phyloP scores from a whole-genome alignment of 257 asterid genomes.

The Galeopsis tetrahit region DNA sequence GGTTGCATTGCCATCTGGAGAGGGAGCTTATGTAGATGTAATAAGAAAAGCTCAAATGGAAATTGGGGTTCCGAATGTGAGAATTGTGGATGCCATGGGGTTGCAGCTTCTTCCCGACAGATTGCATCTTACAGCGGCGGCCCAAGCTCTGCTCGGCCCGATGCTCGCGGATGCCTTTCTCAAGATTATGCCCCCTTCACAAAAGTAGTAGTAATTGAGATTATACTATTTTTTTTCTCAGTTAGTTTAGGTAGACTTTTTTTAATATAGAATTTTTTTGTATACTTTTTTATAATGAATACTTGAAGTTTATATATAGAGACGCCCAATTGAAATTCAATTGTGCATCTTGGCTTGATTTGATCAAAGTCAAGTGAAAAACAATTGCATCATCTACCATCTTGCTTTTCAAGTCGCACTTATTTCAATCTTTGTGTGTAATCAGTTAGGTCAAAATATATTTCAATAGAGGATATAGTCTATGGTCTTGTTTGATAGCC shows the following conservation, averaged over 20 bases:
- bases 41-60: constrained; percentile 59
- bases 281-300: background rate
- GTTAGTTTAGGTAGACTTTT: constrained; percentile 31
- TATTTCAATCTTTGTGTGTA: too few species aligned
- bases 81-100: constrained; percentile 67
- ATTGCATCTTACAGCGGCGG: constrained; percentile 52
- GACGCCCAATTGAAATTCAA: background rate
- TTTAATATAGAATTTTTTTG: background rate
- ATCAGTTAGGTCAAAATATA: too few species aligned
- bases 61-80: constrained; percentile 49
- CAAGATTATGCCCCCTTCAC: constrained; percentile 31
- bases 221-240: constrained; percentile 28
- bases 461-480: too few species aligned
- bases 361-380: background rate
- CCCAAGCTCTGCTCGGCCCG: constrained; percentile 56
- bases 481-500: too few species aligned
- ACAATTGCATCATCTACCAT: too few species aligned
- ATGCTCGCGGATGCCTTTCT: constrained; percentile 58
- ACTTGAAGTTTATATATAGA: background rate
- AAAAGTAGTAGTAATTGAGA: too few species aligned
- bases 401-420: too few species aligned
- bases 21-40: constrained; percentile 43
- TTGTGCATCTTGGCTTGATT: background rate
- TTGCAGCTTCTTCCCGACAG: constrained; percentile 41
- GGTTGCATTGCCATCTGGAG: constrained; percentile 72